A percentile compares a stretch with the other conserved stretches of the same genome.
phyloP scores from a whole-genome alignment of 2,329 filamentous ascomycete genomes.

The Exophiala mesophila region DNA sequence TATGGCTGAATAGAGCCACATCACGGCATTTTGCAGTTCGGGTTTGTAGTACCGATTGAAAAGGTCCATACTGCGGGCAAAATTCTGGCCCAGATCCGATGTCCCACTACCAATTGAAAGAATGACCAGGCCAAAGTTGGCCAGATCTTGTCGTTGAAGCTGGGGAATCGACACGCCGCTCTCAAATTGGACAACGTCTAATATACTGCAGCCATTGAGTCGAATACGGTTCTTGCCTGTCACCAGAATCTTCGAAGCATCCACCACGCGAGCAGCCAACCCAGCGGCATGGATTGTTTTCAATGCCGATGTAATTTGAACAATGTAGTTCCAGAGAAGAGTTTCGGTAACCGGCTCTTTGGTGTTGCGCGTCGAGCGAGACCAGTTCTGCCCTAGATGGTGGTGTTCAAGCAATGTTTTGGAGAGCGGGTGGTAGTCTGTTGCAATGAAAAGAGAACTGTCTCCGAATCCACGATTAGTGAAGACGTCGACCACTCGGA shows the following conservation, averaged over 20 bases:
- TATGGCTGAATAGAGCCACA: conserved; percentile 71
- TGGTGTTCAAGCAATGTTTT: conserved; percentile 86
- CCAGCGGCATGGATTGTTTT: conserved; percentile 77
- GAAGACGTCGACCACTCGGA: conserved; percentile 85
- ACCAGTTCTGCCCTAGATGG: conserved; percentile 36
- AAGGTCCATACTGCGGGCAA: conserved; percentile 68
- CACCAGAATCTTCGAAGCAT: conserved; percentile 80
- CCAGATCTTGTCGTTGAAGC: conserved; percentile 80
- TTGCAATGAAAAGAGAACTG: conserved; percentile 89
- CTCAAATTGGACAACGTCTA: conserved; percentile 86
- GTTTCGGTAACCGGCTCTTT: conserved; percentile 60
- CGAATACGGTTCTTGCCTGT: conserved; percentile 88
- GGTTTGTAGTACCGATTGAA: conserved; percentile 71
- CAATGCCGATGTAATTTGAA: conserved; percentile 83
- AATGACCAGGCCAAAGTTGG: conserved; percentile 77
- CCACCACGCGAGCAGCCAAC: conserved; percentile 79
- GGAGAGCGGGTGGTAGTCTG: conserved; percentile 85
- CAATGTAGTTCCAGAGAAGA: conserved; percentile 83
- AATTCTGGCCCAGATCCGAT: conserved; percentile 55
- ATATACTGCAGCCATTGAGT: conserved; percentile 78
- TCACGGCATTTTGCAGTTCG: conserved; percentile 71
- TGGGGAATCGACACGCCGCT: conserved; percentile 60
- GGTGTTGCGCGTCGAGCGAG: conserved; percentile 42
- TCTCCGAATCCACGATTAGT: conserved; percentile 91
- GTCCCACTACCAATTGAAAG: conserved; percentile 73